phyloP scores from a whole-genome alignment of 129 eudicot species.

The Glebionis coronaria region DNA sequence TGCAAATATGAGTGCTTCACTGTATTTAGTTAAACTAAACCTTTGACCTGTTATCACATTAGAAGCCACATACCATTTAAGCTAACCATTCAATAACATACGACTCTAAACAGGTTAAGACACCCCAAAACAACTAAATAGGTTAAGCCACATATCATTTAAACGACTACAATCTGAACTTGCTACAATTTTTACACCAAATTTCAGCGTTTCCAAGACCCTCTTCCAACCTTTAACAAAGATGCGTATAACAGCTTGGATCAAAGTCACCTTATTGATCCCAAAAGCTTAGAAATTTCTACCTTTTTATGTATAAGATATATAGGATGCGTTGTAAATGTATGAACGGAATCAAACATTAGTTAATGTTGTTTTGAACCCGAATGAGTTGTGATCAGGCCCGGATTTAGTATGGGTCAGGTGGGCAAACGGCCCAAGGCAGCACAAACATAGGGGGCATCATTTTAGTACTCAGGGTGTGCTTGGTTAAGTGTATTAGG shows the following conservation, averaged over 20 bases:
- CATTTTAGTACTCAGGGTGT: too few relatives aligned
- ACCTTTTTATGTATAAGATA: too few relatives aligned
- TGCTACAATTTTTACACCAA: slow-evolving; percentile 18
- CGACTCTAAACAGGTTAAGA: slow-evolving; percentile 14
- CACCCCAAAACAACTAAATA: not conserved
- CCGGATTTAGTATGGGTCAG: slow-evolving; percentile 65
- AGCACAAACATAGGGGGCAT: too few relatives aligned
- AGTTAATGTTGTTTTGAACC: too few relatives aligned
- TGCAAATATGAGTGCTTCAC: not conserved
- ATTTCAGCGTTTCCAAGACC: slow-evolving; percentile 49
- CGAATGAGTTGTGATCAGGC: too few relatives aligned
- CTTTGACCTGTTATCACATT: not conserved
- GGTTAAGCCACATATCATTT: too few relatives aligned
- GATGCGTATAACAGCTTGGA: slow-evolving; percentile 64
- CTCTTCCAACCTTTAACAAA: slow-evolving; percentile 52
- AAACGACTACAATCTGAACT: not conserved
- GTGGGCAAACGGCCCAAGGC: slow-evolving; percentile 93
- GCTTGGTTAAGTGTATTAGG: too few relatives aligned
- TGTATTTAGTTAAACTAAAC: not conserved
- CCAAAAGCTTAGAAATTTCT: too few relatives aligned
- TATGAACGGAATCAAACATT: too few relatives aligned
- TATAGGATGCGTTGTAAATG: too few relatives aligned
- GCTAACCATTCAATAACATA: slow-evolving; percentile 10
- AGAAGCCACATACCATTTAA: not conserved
- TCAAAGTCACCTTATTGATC: too few relatives aligned